Conservation (phyloP, 2,329 filamentous ascomycete genomes). For the Thelonectria rubi region DNA sequence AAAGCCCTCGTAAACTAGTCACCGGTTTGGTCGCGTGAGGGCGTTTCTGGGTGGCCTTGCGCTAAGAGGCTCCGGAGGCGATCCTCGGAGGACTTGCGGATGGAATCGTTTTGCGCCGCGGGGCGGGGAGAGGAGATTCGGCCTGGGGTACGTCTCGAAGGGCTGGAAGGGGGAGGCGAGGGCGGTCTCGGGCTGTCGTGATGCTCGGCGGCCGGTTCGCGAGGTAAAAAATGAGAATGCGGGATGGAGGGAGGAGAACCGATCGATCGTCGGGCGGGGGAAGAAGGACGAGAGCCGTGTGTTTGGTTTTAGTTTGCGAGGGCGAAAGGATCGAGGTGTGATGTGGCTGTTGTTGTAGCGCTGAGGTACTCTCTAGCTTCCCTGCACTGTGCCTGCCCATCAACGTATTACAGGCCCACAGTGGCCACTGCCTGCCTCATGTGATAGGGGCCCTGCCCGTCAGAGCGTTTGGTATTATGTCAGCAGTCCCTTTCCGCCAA, state of each 20-base stretch:
- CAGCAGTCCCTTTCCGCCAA: background rate
- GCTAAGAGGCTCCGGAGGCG: conserved; percentile 27
- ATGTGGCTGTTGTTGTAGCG: conserved; percentile 33
- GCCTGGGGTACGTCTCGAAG: conserved; percentile 19
- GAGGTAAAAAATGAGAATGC: conserved; percentile 2
- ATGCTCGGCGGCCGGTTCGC: conserved; percentile 4
- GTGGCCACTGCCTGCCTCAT: conserved; percentile 1
- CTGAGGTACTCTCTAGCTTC: conserved; percentile 26
- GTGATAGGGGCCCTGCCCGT: background rate
- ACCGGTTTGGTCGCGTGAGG: conserved; percentile 33
- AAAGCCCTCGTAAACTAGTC: conserved; percentile 40
- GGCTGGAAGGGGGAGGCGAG: conserved; percentile 7
- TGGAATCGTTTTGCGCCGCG: conserved; percentile 25
- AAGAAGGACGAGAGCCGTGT: conserved; percentile 24
- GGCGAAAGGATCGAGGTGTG: conserved; percentile 29
- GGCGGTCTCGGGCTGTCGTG: background rate
- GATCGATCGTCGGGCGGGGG: conserved; percentile 24
- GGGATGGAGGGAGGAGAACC: conserved; percentile 15
- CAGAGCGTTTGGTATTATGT: conserved; percentile 1
- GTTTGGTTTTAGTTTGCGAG: conserved; percentile 20
- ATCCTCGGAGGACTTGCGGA: conserved; percentile 14
- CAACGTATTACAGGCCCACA: conserved; percentile 1
- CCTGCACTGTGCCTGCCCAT: conserved; percentile 34
- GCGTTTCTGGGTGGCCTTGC: conserved; percentile 26
- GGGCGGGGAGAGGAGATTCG: conserved; percentile 20